A percentile compares a stretch with the other conserved stretches of the same genome.
phyloP scores from a whole-genome alignment of 768 basidiomycete species.

The Kwoniella sp. region DNA sequence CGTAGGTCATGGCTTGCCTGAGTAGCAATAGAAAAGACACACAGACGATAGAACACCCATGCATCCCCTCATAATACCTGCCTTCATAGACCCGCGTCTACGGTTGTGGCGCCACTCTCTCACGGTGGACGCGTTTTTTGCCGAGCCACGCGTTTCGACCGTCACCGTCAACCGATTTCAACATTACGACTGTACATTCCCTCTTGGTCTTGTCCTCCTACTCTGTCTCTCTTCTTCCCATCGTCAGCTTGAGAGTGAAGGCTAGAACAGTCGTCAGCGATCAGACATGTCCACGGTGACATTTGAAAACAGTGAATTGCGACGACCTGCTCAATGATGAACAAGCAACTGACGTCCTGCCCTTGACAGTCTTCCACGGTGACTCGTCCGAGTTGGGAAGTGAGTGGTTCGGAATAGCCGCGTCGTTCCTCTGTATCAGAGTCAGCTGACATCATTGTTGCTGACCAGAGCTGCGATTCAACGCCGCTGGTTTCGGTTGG shows the following conservation, averaged over 20 bases:
- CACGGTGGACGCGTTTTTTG: constrained; percentile 11
- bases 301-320: constrained; percentile 19
- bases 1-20: too few species aligned
- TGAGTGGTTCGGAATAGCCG: constrained; percentile 48
- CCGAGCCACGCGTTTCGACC: neutral
- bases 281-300: constrained; percentile 12
- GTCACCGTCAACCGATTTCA: neutral
- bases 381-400: constrained; percentile 71
- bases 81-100: too few species aligned
- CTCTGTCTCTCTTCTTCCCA: neutral
- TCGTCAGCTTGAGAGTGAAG: neutral
- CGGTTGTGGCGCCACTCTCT: constrained; percentile 1
- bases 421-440: neutral
- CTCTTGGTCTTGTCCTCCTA: neutral
- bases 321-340: neutral
- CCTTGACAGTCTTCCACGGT: constrained; percentile 61
- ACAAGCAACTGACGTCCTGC: neutral
- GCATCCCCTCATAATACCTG: too few species aligned
- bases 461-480: constrained; percentile 63
- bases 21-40: too few species aligned
- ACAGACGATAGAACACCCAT: too few species aligned
- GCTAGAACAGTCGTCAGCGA: neutral
- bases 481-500: constrained; percentile 89
- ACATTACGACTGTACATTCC: constrained; percentile 5
- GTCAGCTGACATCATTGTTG: neutral